These are phyloP conservation scores for Pseudogymnoascus sp. DNA, from an alignment of 2,329 filamentous ascomycete genomes.

Conservation along the genomic window DNA sequence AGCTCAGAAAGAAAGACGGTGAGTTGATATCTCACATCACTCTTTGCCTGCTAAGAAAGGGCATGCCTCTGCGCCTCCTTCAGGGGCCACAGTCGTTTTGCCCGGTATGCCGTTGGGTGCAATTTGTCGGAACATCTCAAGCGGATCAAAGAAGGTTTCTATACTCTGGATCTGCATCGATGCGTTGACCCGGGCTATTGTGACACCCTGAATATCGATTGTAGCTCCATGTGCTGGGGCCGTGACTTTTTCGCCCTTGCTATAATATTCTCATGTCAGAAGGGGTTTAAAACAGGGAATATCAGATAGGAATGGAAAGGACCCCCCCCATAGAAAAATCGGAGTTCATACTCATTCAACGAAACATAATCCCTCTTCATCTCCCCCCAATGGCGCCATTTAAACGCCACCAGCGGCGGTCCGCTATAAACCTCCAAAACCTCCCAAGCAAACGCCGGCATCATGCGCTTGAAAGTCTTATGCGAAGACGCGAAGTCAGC, in stretches of 20 bases:
- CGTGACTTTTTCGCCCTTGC: constrained; percentile 53
- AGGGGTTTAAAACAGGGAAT: background rate
- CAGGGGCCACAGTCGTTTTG: background rate
- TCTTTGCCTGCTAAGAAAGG: background rate
- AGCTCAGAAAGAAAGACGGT: background rate
- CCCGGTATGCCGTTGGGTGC: constrained; percentile 33
- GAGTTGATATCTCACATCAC: background rate
- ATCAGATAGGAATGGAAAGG: background rate
- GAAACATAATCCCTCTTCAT: constrained; percentile 61
- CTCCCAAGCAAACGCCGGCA: constrained; percentile 65
- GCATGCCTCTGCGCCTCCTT: background rate
- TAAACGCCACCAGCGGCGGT: constrained; percentile 52
- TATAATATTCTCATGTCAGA: constrained; percentile 23
- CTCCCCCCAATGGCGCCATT: constrained; percentile 59
- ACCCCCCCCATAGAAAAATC: background rate
- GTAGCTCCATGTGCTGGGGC: constrained; percentile 50
- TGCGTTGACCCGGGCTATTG: constrained; percentile 52
- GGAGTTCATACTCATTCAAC: constrained; percentile 47
- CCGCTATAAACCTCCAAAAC: constrained; percentile 59
- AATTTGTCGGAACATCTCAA: constrained; percentile 60
- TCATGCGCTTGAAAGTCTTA: constrained; percentile 65
- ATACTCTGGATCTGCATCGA: constrained; percentile 48
- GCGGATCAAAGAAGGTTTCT: constrained; percentile 57
- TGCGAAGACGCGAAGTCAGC: constrained; percentile 56
- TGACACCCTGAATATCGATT: constrained; percentile 57